Base-by-base conservation (phyloP, 192 early-diverging fungal genomes). In the Geosiphon pyriformis region DNA sequence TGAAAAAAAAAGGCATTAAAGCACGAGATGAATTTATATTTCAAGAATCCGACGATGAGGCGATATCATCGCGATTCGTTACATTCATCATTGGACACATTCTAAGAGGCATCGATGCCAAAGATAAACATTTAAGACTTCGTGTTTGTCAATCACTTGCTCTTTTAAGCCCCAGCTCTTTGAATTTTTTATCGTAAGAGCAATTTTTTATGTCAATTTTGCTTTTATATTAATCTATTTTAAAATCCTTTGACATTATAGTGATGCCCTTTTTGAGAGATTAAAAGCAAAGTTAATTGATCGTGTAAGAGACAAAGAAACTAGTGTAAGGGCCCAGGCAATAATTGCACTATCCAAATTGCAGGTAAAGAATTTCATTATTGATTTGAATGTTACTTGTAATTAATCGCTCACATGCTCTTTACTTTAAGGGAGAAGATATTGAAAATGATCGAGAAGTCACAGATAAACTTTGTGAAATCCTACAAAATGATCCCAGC, bases 301-400 rank as follows among this genome's bases (percentile, higher is more conserved):
- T 68, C 80, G 91, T 55, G 76, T 91, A 59, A 76, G 77, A 59
- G 93, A 95, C 69, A 92, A 91, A 72, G 93, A 95, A 67, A 62
- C 89, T 1, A 72, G 76, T 4, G 85, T 95, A 57, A 83, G 93
- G 1, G 82, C 86, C 11, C 85, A 93, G 47, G 92, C 93, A 10
- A 89, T 85, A 0, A 82, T 86, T 51, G 89, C 92, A 0, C 70
- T 91, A 20, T 88, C 90, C 15, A 83, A 87, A 63, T 77, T 94
- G 29, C 90, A 90, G 72, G 85, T 82, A 29, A 81, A 74, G n/a
- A n/a, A n/a, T n/a, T n/a, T n/a, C n/a, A n/a, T n/a, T n/a, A n/a
- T n/a, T n/a, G n/a, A n/a, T n/a, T n/a, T n/a, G n/a, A n/a, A n/a
- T n/a, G n/a, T n/a, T n/a, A n/a, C n/a, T n/a, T n/a, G n/a, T n/a